Percentiles rank a stretch among this genome's conserved stretches.
These are phyloP conservation scores for Capillidium rhysosporum DNA, from an alignment of 371 early-diverging fungal genomes.

Conservation along the genomic window DNA sequence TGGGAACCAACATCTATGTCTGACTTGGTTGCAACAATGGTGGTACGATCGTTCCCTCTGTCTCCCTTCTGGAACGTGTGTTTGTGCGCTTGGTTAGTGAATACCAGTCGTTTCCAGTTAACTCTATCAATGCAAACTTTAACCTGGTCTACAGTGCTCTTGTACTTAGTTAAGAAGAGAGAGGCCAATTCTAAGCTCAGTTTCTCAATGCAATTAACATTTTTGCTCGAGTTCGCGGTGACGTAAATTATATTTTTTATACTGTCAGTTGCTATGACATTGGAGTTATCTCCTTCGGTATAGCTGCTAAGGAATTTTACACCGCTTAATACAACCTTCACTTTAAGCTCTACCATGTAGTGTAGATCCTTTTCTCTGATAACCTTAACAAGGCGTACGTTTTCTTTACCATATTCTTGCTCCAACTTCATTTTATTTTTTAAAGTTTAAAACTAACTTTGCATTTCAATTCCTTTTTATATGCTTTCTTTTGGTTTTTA, in stretches of 20 bases:
- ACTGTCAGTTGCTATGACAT: slow-evolving; percentile 46
- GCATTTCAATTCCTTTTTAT: too few species aligned
- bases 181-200: slow-evolving; percentile 47
- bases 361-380: neutral
- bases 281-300: slow-evolving; percentile 59
- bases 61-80: slow-evolving; percentile 66
- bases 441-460: too few species aligned
- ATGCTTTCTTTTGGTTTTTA: too few species aligned
- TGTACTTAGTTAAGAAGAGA: slow-evolving; percentile 50
- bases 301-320: slow-evolving; percentile 14
- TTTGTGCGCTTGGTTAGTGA: slow-evolving; percentile 45
- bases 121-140: slow-evolving; percentile 54
- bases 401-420: neutral
- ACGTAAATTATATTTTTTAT: slow-evolving; percentile 69
- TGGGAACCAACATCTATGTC: slow-evolving; percentile 31
- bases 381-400: neutral
- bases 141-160: slow-evolving; percentile 34
- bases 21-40: slow-evolving; percentile 29
- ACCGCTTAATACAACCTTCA: neutral
- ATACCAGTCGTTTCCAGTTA: slow-evolving; percentile 50
- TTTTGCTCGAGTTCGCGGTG: slow-evolving; percentile 45
- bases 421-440: neutral
- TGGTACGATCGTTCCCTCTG: slow-evolving; percentile 42
- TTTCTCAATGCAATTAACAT: slow-evolving; percentile 50
- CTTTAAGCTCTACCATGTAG: neutral